Evolutionary conservation across 2,329 filamentous ascomycete species (phyloP), one percentile per base, ranked within the genome.

Genomic region (Monosporascus ibericus): DNA sequence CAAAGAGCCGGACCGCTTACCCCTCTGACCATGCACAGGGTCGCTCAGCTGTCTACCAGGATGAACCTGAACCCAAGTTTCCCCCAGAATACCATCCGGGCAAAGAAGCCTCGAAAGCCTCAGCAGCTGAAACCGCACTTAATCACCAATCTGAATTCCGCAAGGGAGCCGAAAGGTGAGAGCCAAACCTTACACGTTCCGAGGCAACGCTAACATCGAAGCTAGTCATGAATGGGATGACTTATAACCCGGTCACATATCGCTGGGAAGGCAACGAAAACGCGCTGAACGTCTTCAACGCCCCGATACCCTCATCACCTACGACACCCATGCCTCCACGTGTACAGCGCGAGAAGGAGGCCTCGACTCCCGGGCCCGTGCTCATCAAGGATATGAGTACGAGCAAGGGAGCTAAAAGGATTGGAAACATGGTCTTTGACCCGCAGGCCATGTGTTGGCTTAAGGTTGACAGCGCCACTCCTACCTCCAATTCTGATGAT

Each of bases 381-480:
- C 79, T 99, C 18, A 99, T 99, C 63, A 91, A 91, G 47, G 94
- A 96, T 59, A 89, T 96, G 59, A 88, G 87, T 51, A 80, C 85
- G 5, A 85, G 86, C 55, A 89, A 92, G 64, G 92, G 90, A 56
- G 87, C 96, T 15, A 92, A 96, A 70, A 88, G 96, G 37, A 91
- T 96, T 53, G 89, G 91, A n/a, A 90, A 91, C 60, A 99, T 99
- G 94, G 88, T 97, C 9, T 99, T 97, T 68, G 94, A 99, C 66
- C 94, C 94, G 3, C 86, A 90, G 57, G 90, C 90, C 62, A 97
- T 99, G 92, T 95, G 91, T 68, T 99, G 94, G 94, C 79, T 97
- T 52, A 96, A 96, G 70, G 76, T 94, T 56, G 75, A 78, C 47
- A 69, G 75, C 18, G 67, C 77, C 30, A 68, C 68, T n/a, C 74